Evolutionary conservation across 2,329 filamentous ascomycete species (phyloP), one percentile per base, ranked within the genome.

Genomic region (Lecanicillium sp.): DNA sequence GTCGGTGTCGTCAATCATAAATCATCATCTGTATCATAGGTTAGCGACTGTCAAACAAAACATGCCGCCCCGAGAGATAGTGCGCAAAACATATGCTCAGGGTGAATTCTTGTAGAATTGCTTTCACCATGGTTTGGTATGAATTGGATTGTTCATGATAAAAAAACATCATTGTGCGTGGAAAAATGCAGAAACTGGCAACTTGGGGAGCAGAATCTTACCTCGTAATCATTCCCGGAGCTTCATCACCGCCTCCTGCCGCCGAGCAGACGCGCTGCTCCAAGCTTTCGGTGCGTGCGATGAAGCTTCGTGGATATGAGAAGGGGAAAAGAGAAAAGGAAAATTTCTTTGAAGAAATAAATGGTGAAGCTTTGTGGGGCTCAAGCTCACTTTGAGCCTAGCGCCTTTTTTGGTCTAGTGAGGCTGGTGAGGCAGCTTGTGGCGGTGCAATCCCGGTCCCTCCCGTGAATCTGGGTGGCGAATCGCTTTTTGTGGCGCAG

Each of bases 111-210:
- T 61, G 73, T 67, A 67, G 66, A 62, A 65, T 61, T 66, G 54
- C 52, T 59, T 56, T 79, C 76, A 77, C 77, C 78, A 81, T 72
- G 67, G 62, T 63, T 59, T 60, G 65, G 76, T 81, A 75, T 74
- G 76, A 74, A 67, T 80, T 81, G 77, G 77, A 81, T 80, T 80
- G 76, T 79, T 79, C 74, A 65, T 66, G 47, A 33, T 33, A 15
- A 44, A 49, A 56, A 58, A 53, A 58, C 63, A 62, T 73, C 70
- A 67, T 74, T 70, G 33, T 39, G 38, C 24, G 24, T 41, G 19
- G 50, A 43, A 33, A 27, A 41, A 14, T 21, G 30, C 23, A 45
- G n/a, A 29, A 33, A 26, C 20, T 24, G 26, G 24, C 19, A 33
- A 10, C 9, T 8, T 23, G 14, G n/a, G 19, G 43, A 30, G 3